Conservation (phyloP, 116 monocot species). For the Posidonia oceanica region DNA sequence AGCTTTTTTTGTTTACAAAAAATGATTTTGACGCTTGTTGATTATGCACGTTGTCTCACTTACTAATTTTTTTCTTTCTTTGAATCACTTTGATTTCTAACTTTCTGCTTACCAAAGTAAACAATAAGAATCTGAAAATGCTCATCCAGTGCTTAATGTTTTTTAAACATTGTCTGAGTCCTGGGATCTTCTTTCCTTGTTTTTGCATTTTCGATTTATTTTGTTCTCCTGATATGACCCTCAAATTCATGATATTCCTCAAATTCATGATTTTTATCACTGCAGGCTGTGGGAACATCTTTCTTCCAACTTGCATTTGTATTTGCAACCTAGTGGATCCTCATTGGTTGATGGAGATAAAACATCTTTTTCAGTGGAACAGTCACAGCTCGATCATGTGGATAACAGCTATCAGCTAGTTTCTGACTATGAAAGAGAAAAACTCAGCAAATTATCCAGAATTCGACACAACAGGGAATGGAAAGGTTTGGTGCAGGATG, state of each 20-base stretch:
- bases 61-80: no score
- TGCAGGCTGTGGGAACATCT: conserved; percentile 95
- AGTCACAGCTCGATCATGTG: conserved; percentile 10
- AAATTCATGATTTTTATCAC: not conserved
- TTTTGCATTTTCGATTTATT: no score
- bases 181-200: no score
- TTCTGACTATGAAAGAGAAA: conserved; percentile 33
- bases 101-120: no score
- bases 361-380: conserved; percentile 3
- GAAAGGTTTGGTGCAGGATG: conserved; percentile 39
- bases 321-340: conserved; percentile 33
- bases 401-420: conserved; percentile 10
- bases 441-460: conserved; percentile 18
- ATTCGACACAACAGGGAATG: conserved; percentile 50
- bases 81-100: no score
- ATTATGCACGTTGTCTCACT: no score
- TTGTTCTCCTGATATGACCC: not conserved
- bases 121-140: no score
- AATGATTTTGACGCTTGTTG: no score
- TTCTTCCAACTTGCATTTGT: conserved; percentile 50
- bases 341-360: conserved; percentile 15
- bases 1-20: no score
- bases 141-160: no score
- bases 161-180: no score
- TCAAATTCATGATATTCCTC: not conserved